Evolutionary conservation across 768 basidiomycete species (phyloP).

Genomic region (Boletus speciosus): DNA sequence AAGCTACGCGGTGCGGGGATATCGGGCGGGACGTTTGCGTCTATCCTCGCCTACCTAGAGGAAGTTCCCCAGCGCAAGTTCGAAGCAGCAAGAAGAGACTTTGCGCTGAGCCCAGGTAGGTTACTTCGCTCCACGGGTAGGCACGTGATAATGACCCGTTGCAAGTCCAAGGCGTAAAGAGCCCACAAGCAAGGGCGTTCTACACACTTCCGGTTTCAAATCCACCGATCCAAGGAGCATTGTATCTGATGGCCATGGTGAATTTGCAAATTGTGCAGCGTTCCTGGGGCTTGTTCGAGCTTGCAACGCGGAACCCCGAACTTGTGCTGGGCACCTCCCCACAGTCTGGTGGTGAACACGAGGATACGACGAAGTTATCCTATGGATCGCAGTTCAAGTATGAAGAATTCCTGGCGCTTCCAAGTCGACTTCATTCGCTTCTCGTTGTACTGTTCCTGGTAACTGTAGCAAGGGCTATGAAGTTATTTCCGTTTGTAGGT

Average conservation of each 20-base stretch:
- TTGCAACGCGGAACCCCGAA: constrained; percentile 20
- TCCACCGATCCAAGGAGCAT: constrained; percentile 35
- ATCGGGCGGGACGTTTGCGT: constrained; percentile 39
- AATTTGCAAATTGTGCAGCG: constrained; percentile 54
- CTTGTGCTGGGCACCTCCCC: constrained; percentile 11
- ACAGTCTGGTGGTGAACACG: constrained; percentile 16
- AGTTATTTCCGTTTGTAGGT: constrained; percentile 38
- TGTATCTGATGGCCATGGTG: constrained; percentile 42
- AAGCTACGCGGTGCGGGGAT: constrained; percentile 26
- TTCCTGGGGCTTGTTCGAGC: constrained; percentile 50
- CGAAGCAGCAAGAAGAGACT: constrained; percentile 32
- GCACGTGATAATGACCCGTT: constrained; percentile 2
- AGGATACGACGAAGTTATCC: constrained; percentile 18
- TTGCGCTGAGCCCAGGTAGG: constrained; percentile 44
- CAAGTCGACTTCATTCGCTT: constrained; percentile 39
- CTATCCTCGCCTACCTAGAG: constrained; percentile 32
- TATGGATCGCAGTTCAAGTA: constrained; percentile 79
- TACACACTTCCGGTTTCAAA: constrained; percentile 36
- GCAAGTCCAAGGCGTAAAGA: constrained; percentile 32
- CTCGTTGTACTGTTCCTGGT: constrained; percentile 35
- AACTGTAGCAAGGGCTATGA: constrained; percentile 24
- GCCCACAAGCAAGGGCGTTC: constrained; percentile 29
- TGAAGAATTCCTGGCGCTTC: constrained; percentile 58
- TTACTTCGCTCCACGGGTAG: neutral
- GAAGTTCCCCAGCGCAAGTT: constrained; percentile 32